Evolutionary conservation across 768 basidiomycete species (phyloP), one percentile per base, ranked within the genome.

Genomic region (Pleurotus sapidus): DNA sequence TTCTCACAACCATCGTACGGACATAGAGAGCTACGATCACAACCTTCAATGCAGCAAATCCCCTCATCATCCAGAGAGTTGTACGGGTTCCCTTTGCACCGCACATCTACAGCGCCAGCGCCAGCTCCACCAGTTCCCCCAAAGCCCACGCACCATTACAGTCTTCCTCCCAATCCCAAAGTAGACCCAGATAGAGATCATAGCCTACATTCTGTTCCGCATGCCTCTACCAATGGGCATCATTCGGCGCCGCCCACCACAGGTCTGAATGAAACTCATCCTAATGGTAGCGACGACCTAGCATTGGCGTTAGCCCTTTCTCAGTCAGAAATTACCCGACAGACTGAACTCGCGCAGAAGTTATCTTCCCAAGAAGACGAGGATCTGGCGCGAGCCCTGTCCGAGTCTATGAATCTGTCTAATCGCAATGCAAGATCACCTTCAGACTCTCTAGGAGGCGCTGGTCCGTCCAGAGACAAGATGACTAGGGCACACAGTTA

Each of bases 361-460:
- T 58, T 79, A 15, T 63, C 59, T 5, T 67, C 59, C 55, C 77
- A 79, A 60, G 88, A 91, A 65, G 87, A 89, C 57, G 83, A 84
- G 27, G 86, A 90, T 43, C 72, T 91, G 12, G 82, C 81, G 18
- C 76, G 76, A 59, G 90, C 88, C 0, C 62, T 92, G 57, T 77
- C 82, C 61, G 79, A 79, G 58, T 88, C 86, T 1, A 59, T 77
- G 63, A 37, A 39, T 15, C 11, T 54, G 6, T 54, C 51, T 17
- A 39, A 42, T 18, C 24, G 20, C 6, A 54, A 34, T 42, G 6
- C 39, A n/a, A 20, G n/a, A 5, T 11, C n/a, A 8, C 11, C 17
- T 20, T 46, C 60, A 7, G 18, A 23, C 1, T 61, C 57, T 54
- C 47, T 58, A 34, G 59, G 46, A 6, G 55, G 49, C 45, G 63